These are phyloP conservation scores for Rhizophagus sp. DNA, from an alignment of 192 early-diverging fungal species.

Conservation along the genomic window DNA sequence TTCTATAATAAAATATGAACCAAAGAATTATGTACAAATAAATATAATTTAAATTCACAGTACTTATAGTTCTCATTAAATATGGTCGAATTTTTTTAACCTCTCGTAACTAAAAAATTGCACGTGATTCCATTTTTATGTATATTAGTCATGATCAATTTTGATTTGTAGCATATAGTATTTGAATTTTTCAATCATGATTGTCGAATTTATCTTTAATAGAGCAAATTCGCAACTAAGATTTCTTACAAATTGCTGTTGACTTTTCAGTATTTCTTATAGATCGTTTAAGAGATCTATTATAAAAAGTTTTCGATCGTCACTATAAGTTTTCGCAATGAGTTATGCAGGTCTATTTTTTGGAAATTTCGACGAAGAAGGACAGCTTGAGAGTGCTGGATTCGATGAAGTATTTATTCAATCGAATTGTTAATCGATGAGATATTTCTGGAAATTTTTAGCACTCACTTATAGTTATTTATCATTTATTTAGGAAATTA, in stretches of 20 bases:
- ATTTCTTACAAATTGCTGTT: background rate
- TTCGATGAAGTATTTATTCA: conserved; percentile 46
- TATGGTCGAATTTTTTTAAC: no score
- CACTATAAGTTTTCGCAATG: background rate
- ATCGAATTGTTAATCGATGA: background rate
- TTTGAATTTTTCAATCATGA: background rate
- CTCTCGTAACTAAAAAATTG: no score
- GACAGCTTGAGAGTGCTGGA: conserved; percentile 67
- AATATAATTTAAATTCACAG: no score
- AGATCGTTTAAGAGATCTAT: background rate
- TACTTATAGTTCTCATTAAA: no score
- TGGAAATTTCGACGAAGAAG: conserved; percentile 89
- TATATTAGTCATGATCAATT: no score
- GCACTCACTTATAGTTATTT: conserved; percentile 7
- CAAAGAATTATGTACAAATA: no score
- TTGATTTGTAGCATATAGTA: background rate
- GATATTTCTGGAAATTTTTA: background rate
- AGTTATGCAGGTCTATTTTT: conserved; percentile 69
- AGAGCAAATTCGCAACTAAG: background rate
- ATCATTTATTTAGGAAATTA: conserved; percentile 48
- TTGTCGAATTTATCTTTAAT: background rate
- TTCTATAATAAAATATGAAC: no score
- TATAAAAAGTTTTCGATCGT: background rate
- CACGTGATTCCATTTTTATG: no score
- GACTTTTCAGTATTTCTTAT: background rate